Base-by-base conservation (phyloP, 1,284 basidiomycete genomes). In the Tetrapyrgos nigripes region DNA sequence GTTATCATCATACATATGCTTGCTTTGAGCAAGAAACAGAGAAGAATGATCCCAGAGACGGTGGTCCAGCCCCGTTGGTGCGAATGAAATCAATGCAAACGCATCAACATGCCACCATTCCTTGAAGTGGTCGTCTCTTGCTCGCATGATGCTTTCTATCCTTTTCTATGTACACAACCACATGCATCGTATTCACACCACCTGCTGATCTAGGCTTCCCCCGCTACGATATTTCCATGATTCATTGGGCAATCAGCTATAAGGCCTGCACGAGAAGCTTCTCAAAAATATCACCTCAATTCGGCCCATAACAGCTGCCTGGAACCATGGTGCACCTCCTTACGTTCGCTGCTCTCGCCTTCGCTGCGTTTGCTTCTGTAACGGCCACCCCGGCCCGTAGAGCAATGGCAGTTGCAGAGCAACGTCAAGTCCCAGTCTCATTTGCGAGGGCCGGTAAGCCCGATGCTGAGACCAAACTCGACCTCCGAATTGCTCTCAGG, bases 401-500 rank as follows among this genome's bases (percentile, higher is more conserved):
- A 21, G 31, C 50, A 8, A 61, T 61, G 59, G 48, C 37, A 27
- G 55, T 61, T 24, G 55, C 53, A 31, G 59, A 61, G n/a, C 40
- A 53, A 24, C 55, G 59, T 24, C 23, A 24, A 4, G 51, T 57
- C 23, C 59, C 59, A 17, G 47, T 27, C 31, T 28, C 52, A 33
- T 61, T 61, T 33, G 59, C 59, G 4, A 57, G 53, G 17, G 51
- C 48, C n/a, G 59, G 59, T n/a, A 48, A 52, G 6, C 59, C 59
- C 24, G 50, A 31, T 26, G 46, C 55, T 4, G 53, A 62, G 21
- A 47, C 45, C 1, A 47, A 45, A 21, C 40, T 65, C 14, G 55
- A 56, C 35, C 55, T 62, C 13, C 58, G 58, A 21, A 55, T 64
- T n/a, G 60, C 51, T 26, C 56, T 64, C 19, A 53, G 53, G 14